Conservation (phyloP, 257 asterid genomes). For the Avicennia marina region DNA sequence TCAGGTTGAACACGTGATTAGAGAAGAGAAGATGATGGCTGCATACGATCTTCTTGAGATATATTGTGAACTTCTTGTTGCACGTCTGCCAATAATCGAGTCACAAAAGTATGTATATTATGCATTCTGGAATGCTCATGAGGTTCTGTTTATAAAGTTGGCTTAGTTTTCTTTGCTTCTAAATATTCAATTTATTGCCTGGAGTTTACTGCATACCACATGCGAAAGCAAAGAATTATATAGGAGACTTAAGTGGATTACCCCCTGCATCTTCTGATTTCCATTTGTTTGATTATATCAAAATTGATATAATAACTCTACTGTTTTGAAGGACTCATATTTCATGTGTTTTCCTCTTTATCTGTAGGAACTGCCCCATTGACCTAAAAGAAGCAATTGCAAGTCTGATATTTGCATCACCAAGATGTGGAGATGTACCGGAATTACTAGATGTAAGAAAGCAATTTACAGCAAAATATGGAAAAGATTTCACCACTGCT, state of each 20-base stretch:
- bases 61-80: constrained; percentile 79
- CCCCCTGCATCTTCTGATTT: constrained; percentile 8
- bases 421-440: constrained; percentile 94
- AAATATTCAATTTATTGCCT: neutral
- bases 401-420: constrained; percentile 82
- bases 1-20: constrained; percentile 94
- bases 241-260: constrained; percentile 1
- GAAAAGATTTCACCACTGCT: constrained; percentile 75
- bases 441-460: constrained; percentile 82
- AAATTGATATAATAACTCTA: constrained; percentile 4
- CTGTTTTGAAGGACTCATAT: constrained; percentile 19
- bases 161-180: constrained; percentile 8
- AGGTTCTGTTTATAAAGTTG: neutral
- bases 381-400: constrained; percentile 97
- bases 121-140: constrained; percentile 17
- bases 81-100: constrained; percentile 83
- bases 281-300: constrained; percentile 9
- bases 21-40: constrained; percentile 95
- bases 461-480: constrained; percentile 78
- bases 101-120: constrained; percentile 71
- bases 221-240: constrained; percentile 1
- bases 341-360: constrained; percentile 7
- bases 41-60: constrained; percentile 89
- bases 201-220: neutral
- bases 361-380: constrained; percentile 77